Base-by-base conservation (phyloP, 139 green algal genomes). In the Chlamydomonas sp. region DNA sequence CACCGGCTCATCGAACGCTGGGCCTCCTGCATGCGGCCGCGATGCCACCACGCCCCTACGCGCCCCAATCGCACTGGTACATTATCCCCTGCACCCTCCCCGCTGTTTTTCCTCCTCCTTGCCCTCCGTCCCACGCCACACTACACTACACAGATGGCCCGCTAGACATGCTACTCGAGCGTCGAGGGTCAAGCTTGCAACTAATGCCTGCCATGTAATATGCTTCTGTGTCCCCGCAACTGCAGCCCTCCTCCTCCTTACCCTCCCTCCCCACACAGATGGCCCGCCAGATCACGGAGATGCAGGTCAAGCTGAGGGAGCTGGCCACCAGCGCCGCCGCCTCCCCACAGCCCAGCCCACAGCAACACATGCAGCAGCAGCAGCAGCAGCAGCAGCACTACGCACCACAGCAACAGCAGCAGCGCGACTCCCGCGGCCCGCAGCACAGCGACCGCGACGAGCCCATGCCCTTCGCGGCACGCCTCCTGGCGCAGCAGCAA, bases 231-330 rank as follows among this genome's bases (percentile, higher is more conserved):
- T 60, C 49, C 77, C 14, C 59, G 20, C 77, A 59, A 16, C 4
- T 14, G 59, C 60, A 2, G 15, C 60, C 12, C 60, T 6, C 77
- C 79, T 0, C 12, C 79, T 58, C 58, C 68, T 20, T n/a, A 17
- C 18, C 17, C 80, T 5, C 1, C 67, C 49, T 16, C 18, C 60
- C 72, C 1, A 17, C 62, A 3, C 73, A 87, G 84, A 88, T 88
- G 84, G 84, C 84, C 1, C 74, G 84, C 1, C 84, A 88, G 84
- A 88, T 88, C 84, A 88, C 84, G 57, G 84, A 88, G 75, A 88
- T 88, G 75, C 84, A 83, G 49, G 75, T 83, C 8, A 82, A 83
- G 75, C 63, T 88, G 57, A 2, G 58, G 0, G 74, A 88, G 75
- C 0, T 88, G 18, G 84, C 75, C 3, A 63, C 79, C 58, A 2